A percentile compares a stretch with the other conserved stretches of the same genome.
These are phyloP conservation scores for Mycosphaerella arachidis DNA, from an alignment of 2,329 filamentous ascomycete genomes.

Conservation along the genomic window DNA sequence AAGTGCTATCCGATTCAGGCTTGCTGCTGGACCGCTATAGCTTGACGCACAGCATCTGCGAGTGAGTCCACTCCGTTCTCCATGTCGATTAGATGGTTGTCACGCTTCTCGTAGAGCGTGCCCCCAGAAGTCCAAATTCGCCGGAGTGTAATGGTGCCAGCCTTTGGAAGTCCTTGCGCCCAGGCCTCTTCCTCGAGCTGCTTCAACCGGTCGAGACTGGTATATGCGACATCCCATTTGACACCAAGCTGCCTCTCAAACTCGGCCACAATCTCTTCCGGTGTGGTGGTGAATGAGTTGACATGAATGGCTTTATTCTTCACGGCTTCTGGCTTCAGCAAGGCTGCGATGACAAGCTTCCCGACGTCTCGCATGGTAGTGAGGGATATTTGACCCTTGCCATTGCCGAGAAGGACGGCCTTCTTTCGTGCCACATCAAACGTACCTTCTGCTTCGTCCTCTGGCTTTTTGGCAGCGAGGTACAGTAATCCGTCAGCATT, in stretches of 20 bases:
- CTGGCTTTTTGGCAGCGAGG: slow-evolving; percentile 42
- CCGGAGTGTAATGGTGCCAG: slow-evolving; percentile 57
- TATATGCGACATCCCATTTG: slow-evolving; percentile 52
- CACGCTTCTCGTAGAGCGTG: slow-evolving; percentile 64
- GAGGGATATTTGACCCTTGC: slow-evolving; percentile 59
- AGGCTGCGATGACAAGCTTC: slow-evolving; percentile 58
- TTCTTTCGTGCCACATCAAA: slow-evolving; percentile 56
- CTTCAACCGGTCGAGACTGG: slow-evolving; percentile 51
- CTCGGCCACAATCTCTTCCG: slow-evolving; percentile 59
- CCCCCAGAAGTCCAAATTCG: slow-evolving; percentile 70
- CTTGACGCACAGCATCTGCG: slow-evolving; percentile 41
- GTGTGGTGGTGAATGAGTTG: slow-evolving; percentile 66
- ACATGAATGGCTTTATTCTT: slow-evolving; percentile 59
- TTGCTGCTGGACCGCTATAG: slow-evolving; percentile 25
- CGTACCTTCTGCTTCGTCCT: slow-evolving; percentile 46
- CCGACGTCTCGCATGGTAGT: slow-evolving; percentile 70
- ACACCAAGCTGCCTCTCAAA: slow-evolving; percentile 62
- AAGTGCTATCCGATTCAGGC: no score
- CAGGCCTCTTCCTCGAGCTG: slow-evolving; percentile 57
- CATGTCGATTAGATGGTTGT: slow-evolving; percentile 56
- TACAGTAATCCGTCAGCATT: slow-evolving; percentile 49
- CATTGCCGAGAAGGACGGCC: slow-evolving; percentile 59
- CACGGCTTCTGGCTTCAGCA: slow-evolving; percentile 53
- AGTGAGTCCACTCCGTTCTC: slow-evolving; percentile 51
- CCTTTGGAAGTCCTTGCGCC: slow-evolving; percentile 48